Percentiles rank a stretch among this genome's conserved stretches.
These are phyloP conservation scores for Dimocarpus longan DNA, from an alignment of 345 rosid species.

Conservation along the genomic window DNA sequence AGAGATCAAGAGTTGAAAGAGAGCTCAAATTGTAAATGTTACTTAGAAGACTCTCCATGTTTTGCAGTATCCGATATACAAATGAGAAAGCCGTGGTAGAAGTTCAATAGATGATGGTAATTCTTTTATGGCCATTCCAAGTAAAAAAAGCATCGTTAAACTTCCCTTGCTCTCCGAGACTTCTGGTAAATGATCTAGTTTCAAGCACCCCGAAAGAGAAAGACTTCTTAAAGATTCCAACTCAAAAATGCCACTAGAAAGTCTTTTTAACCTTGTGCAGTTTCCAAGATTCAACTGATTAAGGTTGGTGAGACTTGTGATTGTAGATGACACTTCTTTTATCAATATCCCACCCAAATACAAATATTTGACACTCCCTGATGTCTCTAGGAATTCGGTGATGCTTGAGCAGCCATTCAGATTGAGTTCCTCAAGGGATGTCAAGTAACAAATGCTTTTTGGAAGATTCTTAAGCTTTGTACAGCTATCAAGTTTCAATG, in stretches of 20 bases:
- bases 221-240: background rate
- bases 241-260: slow-evolving; percentile 6
- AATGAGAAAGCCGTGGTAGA: background rate
- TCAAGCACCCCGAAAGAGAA: background rate
- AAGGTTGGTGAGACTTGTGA: too few species aligned
- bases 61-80: slow-evolving; percentile 14
- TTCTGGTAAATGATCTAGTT: slow-evolving; percentile 4
- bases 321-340: slow-evolving; percentile 12
- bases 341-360: slow-evolving; percentile 10
- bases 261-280: slow-evolving; percentile 18
- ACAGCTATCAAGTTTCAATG: background rate
- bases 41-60: slow-evolving; percentile 7
- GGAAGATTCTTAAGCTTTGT: slow-evolving; percentile 16
- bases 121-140: slow-evolving; percentile 14
- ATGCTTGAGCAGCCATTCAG: slow-evolving; percentile 17
- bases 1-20: slow-evolving; percentile 1
- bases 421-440: slow-evolving; percentile 6
- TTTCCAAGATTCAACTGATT: slow-evolving; percentile 17
- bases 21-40: slow-evolving; percentile 4
- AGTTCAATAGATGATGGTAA: slow-evolving; percentile 12
- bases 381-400: slow-evolving; percentile 17
- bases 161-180: background rate
- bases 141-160: background rate
- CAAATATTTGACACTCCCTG: background rate
- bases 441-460: background rate